phyloP scores from a whole-genome alignment of 306 rosid species.

The Neltuma alba region DNA sequence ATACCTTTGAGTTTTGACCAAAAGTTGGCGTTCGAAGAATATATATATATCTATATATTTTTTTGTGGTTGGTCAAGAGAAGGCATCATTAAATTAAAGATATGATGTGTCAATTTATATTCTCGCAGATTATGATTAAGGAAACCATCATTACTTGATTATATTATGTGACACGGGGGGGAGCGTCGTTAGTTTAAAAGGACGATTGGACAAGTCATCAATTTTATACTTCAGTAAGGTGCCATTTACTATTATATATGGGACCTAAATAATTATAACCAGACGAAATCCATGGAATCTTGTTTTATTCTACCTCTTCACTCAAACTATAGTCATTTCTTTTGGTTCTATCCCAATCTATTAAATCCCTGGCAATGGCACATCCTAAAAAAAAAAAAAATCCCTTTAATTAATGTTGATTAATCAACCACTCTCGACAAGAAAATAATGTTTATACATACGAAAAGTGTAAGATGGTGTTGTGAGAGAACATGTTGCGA shows the following conservation, averaged over 20 bases:
- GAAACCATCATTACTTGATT: conserved; percentile 27
- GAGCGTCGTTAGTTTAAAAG: background rate
- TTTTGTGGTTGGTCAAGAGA: background rate
- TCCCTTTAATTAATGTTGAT: conserved; percentile 26
- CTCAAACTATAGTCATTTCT: background rate
- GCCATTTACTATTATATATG: conserved; percentile 34
- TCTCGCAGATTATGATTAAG: conserved; percentile 27
- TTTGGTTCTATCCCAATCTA: conserved; percentile 37
- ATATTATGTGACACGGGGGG: conserved; percentile 14
- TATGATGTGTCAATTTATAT: conserved; percentile 21
- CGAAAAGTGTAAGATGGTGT: background rate
- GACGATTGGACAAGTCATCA: background rate
- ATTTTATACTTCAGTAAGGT: conserved; percentile 31
- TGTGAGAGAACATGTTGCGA: background rate
- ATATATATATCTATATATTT: background rate
- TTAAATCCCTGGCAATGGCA: conserved; percentile 38
- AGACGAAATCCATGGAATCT: conserved; percentile 35
- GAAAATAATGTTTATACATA: background rate
- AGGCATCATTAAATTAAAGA: conserved; percentile 6
- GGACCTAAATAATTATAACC: conserved; percentile 23
- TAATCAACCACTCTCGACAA: background rate
- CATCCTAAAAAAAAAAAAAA: conserved; percentile 17
- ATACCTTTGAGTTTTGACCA: conserved; percentile 35
- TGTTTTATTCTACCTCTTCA: conserved; percentile 31
- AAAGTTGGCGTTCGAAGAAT: background rate